Evolutionary conservation across 2,329 filamentous ascomycete species (phyloP), one percentile per base, ranked within the genome.

Genomic region (Hypoxylon sp.): DNA sequence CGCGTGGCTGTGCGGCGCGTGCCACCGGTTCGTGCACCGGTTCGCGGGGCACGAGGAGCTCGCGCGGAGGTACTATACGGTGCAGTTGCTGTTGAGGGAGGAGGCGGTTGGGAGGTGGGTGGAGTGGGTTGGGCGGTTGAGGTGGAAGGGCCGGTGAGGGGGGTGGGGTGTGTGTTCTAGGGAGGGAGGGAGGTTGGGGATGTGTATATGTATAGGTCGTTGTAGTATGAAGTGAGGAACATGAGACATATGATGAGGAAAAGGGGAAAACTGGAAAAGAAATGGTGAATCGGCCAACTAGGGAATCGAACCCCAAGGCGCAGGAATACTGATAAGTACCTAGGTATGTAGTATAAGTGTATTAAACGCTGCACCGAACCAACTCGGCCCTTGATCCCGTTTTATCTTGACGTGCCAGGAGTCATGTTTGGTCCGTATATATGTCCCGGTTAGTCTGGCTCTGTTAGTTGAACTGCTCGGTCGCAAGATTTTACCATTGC

Each of bases 1-100:
- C 17, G 91, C 92, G 10, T 96, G 91, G 91, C 75, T 96, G 64
- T 96, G 92, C 74, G 81, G 91, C 46, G 89, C 91, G 2, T 96
- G 92, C 69, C 92, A 96, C 77, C 85, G 83, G 37, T 92, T 91
- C 71, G 90, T 96, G 71, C 92, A 96, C 77, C 78, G 85, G 33
- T 84, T 92, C 69, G 88, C 85, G 27, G 80, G 77, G 3, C 91
- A 95, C 70, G 91, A 96, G 79, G 90, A 90, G 67, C 75, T 96
- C 65, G 92, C 91, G 11, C 80, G 83, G 66, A 77, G 87, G 50
- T 92, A 82, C 71, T 91, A 86, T 75, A 93, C 86, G 0, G 84
- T 95, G 5, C 90, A 94, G 51, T 74, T 82, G 65, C 78, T 96
- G 61, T 70, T 88, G 70, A 84, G 81, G 67, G 84, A 89, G 72